Evolutionary conservation across 176 grass and related monocot species (phyloP), one percentile per base, ranked within the genome.

Genomic region (Pontederia paniculata): DNA sequence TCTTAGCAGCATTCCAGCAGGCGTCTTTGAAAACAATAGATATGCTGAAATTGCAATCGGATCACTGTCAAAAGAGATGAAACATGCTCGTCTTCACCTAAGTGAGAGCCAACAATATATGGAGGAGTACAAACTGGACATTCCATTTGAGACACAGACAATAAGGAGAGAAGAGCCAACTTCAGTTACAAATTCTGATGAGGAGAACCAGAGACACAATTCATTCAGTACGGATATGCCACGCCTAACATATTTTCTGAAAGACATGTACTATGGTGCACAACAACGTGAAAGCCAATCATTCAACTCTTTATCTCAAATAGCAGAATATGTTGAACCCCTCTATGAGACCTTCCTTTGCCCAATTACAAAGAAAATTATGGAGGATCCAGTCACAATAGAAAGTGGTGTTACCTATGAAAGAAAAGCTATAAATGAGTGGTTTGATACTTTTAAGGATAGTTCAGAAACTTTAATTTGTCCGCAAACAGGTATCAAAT

Each of bases 261-360:
- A 69, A 52, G 81, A 71, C 51, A 79, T 73, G 67, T 76, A 76
- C 54, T 53, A 61, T 12, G 72, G 80, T 44, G 75, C 80, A 12
- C 69, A 79, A 7, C 76, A 78, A 58, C 68, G 54, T 0, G 70
- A 77, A 21, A 60, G 69, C 15, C 61, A 75, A 62, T 73, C 80
- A 0, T 74, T 82, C 56, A 31, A 16, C 67, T 68, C 77, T 0
- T 58, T 80, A 13, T 78, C 79, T 42, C 81, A 72, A 69, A 58
- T 86, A 1, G 77, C 83, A 0, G 94, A 99, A 44, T 79, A 77
- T 58, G 77, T 99, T 0, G 87, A 99, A 23, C 94, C 94, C 0
- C 64, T 82, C 10, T 99, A 93, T 54, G 83, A 93, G 58, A 73
- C 87, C 3, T 99, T 99, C 73, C 88, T 99, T 60, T 99, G 94